Percentiles rank a stretch among this genome's conserved stretches.
These are phyloP conservation scores for Psilocybe cubensis DNA, from an alignment of 768 basidiomycete species.

Conservation along the genomic window DNA sequence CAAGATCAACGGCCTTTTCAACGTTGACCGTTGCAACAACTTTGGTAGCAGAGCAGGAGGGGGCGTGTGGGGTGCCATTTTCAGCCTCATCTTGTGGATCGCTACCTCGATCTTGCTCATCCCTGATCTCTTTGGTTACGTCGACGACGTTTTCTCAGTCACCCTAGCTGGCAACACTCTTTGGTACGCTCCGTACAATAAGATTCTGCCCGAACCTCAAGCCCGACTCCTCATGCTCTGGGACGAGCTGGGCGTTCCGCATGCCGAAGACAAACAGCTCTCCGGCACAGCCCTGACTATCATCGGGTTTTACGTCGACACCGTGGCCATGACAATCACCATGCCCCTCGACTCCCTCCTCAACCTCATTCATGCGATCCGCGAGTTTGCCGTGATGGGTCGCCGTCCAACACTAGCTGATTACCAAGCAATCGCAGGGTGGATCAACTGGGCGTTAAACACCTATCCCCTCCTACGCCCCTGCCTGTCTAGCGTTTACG, in stretches of 20 bases:
- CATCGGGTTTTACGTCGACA: slow-evolving; percentile 42
- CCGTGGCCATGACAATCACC: slow-evolving; percentile 30
- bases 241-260: slow-evolving; percentile 43
- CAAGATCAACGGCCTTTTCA: slow-evolving; percentile 16
- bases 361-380: not conserved
- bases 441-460: slow-evolving; percentile 45
- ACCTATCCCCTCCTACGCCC: slow-evolving; percentile 39
- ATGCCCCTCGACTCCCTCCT: slow-evolving; percentile 13
- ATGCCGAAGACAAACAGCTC: slow-evolving; percentile 42
- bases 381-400: not conserved
- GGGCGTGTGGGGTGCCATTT: slow-evolving; percentile 30
- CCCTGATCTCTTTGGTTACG: slow-evolving; percentile 28
- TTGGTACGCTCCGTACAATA: slow-evolving; percentile 33
- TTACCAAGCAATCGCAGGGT: slow-evolving; percentile 35
- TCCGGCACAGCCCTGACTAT: slow-evolving; percentile 31
- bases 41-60: slow-evolving; percentile 28
- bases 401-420: not conserved
- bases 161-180: slow-evolving; percentile 18
- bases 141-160: slow-evolving; percentile 35
- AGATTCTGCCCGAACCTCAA: slow-evolving; percentile 31
- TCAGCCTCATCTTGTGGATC: slow-evolving; percentile 39
- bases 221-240: slow-evolving; percentile 35
- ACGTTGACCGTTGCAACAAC: slow-evolving; percentile 27
- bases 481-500: slow-evolving; percentile 33
- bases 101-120: slow-evolving; percentile 23